Percentiles rank a stretch among this genome's conserved stretches.
phyloP scores from a whole-genome alignment of 129 eudicot species.

The Flaveria ramosissima region DNA sequence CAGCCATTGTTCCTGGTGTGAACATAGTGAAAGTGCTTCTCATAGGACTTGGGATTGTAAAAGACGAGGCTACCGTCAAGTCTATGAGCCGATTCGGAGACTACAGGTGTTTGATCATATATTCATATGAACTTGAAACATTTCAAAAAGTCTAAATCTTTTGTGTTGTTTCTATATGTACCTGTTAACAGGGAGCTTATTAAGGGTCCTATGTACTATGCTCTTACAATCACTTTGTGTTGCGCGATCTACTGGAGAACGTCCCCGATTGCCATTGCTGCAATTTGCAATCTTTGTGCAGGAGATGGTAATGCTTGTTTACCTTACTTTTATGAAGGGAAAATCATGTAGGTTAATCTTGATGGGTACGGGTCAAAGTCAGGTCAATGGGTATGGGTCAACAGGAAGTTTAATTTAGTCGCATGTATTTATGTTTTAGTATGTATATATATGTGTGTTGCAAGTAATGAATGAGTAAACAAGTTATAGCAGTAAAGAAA shows the following conservation, averaged over 20 bases:
- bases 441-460: too few species aligned
- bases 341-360: too few species aligned
- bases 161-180: not conserved
- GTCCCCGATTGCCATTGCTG: not conserved
- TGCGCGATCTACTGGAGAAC: slow-evolving; percentile 12
- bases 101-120: slow-evolving; percentile 42
- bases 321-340: too few species aligned
- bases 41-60: slow-evolving; percentile 73
- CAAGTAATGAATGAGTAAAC: too few species aligned
- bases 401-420: too few species aligned
- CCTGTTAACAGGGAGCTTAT: slow-evolving; percentile 1
- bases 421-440: too few species aligned
- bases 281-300: slow-evolving; percentile 12
- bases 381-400: too few species aligned
- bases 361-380: too few species aligned
- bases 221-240: slow-evolving; percentile 10
- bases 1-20: slow-evolving; percentile 68
- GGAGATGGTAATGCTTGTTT: not conserved
- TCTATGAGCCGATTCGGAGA: slow-evolving; percentile 91
- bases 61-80: slow-evolving; percentile 82
- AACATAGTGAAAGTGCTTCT: slow-evolving; percentile 76
- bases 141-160: too few species aligned
- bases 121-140: too few species aligned
- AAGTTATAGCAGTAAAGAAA: too few species aligned
- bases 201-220: slow-evolving; percentile 13